These are phyloP conservation scores for Colletotrichum magnum DNA, from an alignment of 2,329 filamentous ascomycete species.

Conservation along the genomic window DNA sequence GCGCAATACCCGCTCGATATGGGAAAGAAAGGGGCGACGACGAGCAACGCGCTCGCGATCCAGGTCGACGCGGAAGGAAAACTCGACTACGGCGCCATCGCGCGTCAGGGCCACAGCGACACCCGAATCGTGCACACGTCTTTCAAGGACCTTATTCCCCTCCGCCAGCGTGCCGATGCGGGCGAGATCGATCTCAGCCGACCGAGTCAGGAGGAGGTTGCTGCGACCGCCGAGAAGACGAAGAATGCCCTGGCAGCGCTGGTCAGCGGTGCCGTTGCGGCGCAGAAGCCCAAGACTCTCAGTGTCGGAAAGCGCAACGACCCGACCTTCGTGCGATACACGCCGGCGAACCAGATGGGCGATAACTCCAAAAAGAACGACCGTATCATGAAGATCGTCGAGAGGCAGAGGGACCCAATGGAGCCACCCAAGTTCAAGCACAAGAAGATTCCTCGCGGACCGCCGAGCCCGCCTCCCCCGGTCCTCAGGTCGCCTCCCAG, in stretches of 20 bases:
- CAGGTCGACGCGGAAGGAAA: conserved; percentile 93
- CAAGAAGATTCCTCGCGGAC: conserved; percentile 96
- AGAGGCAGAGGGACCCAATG: conserved; percentile 93
- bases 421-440: conserved; percentile 99
- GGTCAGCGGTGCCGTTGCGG: conserved; percentile 86
- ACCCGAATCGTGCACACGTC: conserved; percentile 90
- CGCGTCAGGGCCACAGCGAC: conserved; percentile 87
- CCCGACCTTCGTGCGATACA: conserved; percentile 95
- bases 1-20: conserved; percentile 97
- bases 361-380: conserved; percentile 89
- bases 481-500: conserved; percentile 95
- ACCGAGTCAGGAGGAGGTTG: conserved; percentile 87
- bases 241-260: conserved; percentile 87
- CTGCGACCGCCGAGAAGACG: conserved; percentile 87
- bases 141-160: conserved; percentile 96
- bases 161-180: conserved; percentile 92
- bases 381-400: conserved; percentile 98
- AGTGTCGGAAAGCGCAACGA: conserved; percentile 85
- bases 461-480: conserved; percentile 91
- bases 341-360: conserved; percentile 97
- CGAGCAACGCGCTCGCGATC: conserved; percentile 90
- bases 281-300: conserved; percentile 97
- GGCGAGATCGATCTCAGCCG: conserved; percentile 91
- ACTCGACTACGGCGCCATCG: conserved; percentile 97
- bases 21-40: conserved; percentile 82